A percentile compares a stretch with the other conserved stretches of the same genome.
phyloP scores from a whole-genome alignment of 2,329 filamentous ascomycete genomes.

The Clonostachys sp. region DNA sequence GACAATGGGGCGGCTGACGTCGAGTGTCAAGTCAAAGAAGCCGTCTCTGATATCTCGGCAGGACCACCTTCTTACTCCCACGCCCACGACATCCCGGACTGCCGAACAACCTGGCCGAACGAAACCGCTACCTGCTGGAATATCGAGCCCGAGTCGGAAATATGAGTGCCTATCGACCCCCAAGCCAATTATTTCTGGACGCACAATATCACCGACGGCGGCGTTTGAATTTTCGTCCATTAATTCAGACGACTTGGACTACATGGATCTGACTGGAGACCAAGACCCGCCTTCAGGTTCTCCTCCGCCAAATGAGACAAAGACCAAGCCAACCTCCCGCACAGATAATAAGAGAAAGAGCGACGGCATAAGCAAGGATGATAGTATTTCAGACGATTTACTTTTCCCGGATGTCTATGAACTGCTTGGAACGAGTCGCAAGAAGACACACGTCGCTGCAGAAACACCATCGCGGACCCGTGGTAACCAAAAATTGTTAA shows the following conservation, averaged over 20 bases:
- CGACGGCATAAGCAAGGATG: slow-evolving; percentile 33
- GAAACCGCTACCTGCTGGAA: too few relatives aligned
- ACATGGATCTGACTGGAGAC: slow-evolving; percentile 34
- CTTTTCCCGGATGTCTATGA: slow-evolving; percentile 52
- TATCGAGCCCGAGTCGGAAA: neutral
- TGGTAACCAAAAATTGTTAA: too few relatives aligned
- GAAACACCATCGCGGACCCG: neutral
- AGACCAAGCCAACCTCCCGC: too few relatives aligned
- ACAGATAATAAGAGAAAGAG: slow-evolving; percentile 47
- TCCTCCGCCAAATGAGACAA: slow-evolving; percentile 27
- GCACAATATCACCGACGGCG: neutral
- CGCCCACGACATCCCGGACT: neutral
- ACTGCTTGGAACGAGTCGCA: slow-evolving; percentile 29
- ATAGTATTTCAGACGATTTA: slow-evolving; percentile 26
- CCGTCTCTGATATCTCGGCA: slow-evolving; percentile 36
- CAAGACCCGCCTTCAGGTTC: slow-evolving; percentile 24
- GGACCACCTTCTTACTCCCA: slow-evolving; percentile 17
- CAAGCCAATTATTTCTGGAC: neutral
- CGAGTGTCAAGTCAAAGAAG: slow-evolving; percentile 36
- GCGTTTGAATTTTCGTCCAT: slow-evolving; percentile 8
- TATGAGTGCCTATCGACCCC: neutral
- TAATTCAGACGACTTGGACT: slow-evolving; percentile 26
- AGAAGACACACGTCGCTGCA: neutral
- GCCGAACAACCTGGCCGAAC: too few relatives aligned
- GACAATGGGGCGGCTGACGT: slow-evolving; percentile 39